Conservation (phyloP, 345 rosid genomes). For the Mercurialis annua region DNA sequence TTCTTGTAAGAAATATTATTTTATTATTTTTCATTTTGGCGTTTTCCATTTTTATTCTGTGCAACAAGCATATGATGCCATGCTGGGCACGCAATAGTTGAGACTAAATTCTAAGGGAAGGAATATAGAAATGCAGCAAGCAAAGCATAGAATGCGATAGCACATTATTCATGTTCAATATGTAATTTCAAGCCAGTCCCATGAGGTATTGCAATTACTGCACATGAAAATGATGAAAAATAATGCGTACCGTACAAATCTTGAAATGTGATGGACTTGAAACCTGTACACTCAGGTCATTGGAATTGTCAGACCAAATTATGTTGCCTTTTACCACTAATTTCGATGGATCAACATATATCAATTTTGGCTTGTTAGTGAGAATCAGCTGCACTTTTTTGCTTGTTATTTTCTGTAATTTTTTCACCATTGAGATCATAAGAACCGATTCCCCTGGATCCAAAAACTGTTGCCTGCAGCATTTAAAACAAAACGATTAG, state of each 20-base stretch:
- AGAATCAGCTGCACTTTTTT: conserved; percentile 98
- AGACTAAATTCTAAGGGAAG: background rate
- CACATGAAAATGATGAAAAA: background rate
- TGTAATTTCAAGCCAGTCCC: background rate
- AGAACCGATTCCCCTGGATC: conserved; percentile 90
- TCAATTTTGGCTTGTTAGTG: conserved; percentile 84
- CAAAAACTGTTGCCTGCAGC: conserved; percentile 89
- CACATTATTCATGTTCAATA: background rate
- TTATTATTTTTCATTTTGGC: no score
- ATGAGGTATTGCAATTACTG: background rate
- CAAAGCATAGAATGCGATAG: background rate
- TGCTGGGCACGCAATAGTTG: background rate
- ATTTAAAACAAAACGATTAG: conserved; percentile 7
- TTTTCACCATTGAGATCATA: conserved; percentile 95
- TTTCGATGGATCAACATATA: conserved; percentile 88
- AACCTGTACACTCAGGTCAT: conserved; percentile 78
- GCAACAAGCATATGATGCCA: background rate
- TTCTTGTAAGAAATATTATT: no score
- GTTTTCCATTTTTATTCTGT: no score
- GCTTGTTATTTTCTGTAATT: conserved; percentile 80
- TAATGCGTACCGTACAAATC: conserved; percentile 70
- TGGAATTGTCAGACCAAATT: conserved; percentile 90
- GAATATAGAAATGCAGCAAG: background rate
- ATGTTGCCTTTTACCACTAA: conserved; percentile 70
- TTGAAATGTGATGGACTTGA: conserved; percentile 77